Conservation (phyloP, 2,329 filamentous ascomycete genomes). For the Aspergillus vadensis region DNA sequence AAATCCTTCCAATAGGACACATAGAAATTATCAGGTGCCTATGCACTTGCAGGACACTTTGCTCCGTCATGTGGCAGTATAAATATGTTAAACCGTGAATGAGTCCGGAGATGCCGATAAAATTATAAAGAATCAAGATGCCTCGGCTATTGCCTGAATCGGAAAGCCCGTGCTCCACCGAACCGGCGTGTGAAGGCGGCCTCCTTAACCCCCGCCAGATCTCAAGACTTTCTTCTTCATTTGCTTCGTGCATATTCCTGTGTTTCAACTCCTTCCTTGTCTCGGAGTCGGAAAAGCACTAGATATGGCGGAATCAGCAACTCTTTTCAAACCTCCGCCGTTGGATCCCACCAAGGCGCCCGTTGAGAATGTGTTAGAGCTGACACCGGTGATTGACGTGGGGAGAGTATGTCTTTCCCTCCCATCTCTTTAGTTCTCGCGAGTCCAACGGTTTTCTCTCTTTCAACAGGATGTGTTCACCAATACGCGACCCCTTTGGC, state of each 20-base stretch:
- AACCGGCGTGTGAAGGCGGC: conserved; percentile 7
- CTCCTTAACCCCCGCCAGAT: conserved; percentile 1
- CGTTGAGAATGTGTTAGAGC: conserved; percentile 86
- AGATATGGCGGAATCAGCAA: conserved; percentile 46
- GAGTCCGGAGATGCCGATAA: background rate
- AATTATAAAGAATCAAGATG: background rate
- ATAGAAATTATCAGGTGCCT: too few relatives aligned
- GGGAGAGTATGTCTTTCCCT: conserved; percentile 57
- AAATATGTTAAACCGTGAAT: too few relatives aligned
- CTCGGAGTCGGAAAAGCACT: background rate
- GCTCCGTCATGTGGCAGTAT: too few relatives aligned
- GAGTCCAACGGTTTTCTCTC: background rate
- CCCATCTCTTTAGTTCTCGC: background rate
- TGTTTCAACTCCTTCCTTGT: background rate
- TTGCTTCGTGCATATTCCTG: background rate
- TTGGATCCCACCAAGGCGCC: conserved; percentile 70
- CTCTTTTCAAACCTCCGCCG: conserved; percentile 74
- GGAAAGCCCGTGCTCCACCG: conserved; percentile 1
- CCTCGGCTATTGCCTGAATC: conserved; percentile 20
- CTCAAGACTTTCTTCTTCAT: background rate
- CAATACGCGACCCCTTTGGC: conserved; percentile 89
- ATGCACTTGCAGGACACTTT: too few relatives aligned
- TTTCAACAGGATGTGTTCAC: conserved; percentile 78
- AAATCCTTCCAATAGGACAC: too few relatives aligned
- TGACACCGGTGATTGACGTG: conserved; percentile 68